Percentiles rank a stretch among this genome's conserved stretches.
Evolutionary conservation across 2,329 filamentous ascomycete genomes (phyloP).

Genomic region (Zymoseptoria pseudotritici): DNA sequence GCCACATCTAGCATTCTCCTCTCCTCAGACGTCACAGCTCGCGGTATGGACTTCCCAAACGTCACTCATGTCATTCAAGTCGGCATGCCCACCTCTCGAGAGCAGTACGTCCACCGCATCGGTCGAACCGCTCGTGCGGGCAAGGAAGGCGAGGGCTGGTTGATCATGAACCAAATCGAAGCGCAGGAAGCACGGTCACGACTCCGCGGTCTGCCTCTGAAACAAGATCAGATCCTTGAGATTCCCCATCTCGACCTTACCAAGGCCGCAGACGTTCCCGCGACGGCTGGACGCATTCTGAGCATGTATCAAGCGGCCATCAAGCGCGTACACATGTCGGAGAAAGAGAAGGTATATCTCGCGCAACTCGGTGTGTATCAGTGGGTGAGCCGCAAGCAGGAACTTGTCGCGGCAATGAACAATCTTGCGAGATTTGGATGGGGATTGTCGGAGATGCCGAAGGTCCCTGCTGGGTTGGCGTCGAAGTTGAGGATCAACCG

Average conservation of each 20-base stretch:
- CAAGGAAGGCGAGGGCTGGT: constrained; percentile 64
- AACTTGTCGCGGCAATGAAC: constrained; percentile 47
- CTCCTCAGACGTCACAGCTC: constrained; percentile 59
- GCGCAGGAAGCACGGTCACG: constrained; percentile 41
- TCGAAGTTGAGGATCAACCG: constrained; percentile 22
- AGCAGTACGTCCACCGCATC: constrained; percentile 82
- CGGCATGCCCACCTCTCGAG: constrained; percentile 46
- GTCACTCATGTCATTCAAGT: constrained; percentile 85
- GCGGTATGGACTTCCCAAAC: constrained; percentile 95
- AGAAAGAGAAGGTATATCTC: constrained; percentile 47
- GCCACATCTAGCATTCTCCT: constrained; percentile 45
- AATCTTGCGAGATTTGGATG: constrained; percentile 46
- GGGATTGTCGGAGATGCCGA: constrained; percentile 46
- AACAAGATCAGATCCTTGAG: constrained; percentile 47
- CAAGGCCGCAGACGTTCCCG: constrained; percentile 34
- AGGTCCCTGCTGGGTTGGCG: constrained; percentile 25
- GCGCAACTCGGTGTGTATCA: constrained; percentile 50
- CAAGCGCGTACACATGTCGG: constrained; percentile 33
- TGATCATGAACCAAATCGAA: constrained; percentile 55
- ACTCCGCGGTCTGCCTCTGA: constrained; percentile 54
- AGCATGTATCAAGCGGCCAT: constrained; percentile 36
- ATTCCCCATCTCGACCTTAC: constrained; percentile 44
- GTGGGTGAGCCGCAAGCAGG: constrained; percentile 31
- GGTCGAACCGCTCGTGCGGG: constrained; percentile 87
- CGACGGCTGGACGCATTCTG: constrained; percentile 39